Evolutionary conservation across 371 early-diverging fungal species (phyloP), one percentile per base, ranked within the genome.

Genomic region (Capillidium rhysosporum): DNA sequence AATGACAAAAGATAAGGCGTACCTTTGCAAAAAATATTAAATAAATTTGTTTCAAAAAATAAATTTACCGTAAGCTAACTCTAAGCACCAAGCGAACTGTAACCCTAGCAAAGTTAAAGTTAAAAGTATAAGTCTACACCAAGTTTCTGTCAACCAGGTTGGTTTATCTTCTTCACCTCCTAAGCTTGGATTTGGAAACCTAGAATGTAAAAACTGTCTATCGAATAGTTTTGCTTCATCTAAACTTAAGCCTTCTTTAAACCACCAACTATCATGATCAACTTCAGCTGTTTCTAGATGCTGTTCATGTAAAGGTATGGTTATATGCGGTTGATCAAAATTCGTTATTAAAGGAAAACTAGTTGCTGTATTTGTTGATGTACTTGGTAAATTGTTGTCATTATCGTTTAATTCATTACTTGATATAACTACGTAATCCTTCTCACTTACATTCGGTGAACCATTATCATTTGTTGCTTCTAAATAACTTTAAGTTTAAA

Each of bases 1-100:
- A 95, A 68, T 2, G 82, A 77, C 21, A 86, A 68, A 30, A 95
- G 66, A 61, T 86, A 91, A 0, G 92, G 92, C 2, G 95, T 89
- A 28, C 95, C 95, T 70, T 55, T n/a, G n/a, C n/a, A n/a, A n/a
- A n/a, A n/a, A n/a, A n/a, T n/a, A n/a, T n/a, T n/a, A n/a, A n/a
- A n/a, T n/a, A n/a, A 39, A 12, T 12, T 39, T 12, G 16, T 39
- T 12, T 39, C 9, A 34, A 31, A n/a, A 43, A 18, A 18, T 18
- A 43, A 18, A 14, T 18, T 47, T 58, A 59, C 59, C 59, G 29
- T 59, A 59, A 21, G 56, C 20, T 7, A 51, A 38, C 30, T 51
- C 51, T 23, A 51, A 51, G 34, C 25, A 51, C 51, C 51, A 51
- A 51, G 51, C 18, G 30, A 51, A 51, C 21, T 51, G 51, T n/a